Percentiles rank a stretch among this genome's conserved stretches.
Evolutionary conservation across 2,329 filamentous ascomycete genomes (phyloP).

Genomic region (Purpureocillium lavendulum): DNA sequence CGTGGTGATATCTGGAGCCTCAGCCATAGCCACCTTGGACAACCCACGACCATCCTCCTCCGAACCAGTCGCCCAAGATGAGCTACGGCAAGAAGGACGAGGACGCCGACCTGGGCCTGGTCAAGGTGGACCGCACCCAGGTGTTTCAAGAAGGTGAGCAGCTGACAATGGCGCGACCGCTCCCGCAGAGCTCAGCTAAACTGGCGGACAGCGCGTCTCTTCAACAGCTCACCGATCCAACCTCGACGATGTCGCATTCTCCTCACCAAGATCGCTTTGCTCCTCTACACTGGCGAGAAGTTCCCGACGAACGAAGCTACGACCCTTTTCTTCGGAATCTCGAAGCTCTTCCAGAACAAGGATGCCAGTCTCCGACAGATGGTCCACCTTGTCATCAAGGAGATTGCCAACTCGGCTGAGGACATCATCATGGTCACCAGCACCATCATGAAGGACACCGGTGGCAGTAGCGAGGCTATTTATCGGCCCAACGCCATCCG

Average conservation of each 20-base stretch:
- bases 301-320: slow-evolving; percentile 98
- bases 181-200: slow-evolving; percentile 24
- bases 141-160: slow-evolving; percentile 94
- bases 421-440: slow-evolving; percentile 99
- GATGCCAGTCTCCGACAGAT: slow-evolving; percentile 97
- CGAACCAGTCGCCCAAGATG: slow-evolving; percentile 53
- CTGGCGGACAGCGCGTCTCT: slow-evolving; percentile 67
- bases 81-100: slow-evolving; percentile 99
- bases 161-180: slow-evolving; percentile 2
- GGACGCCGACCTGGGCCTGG: slow-evolving; percentile 85
- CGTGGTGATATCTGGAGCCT: slow-evolving; percentile 26
- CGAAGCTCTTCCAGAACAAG: slow-evolving; percentile 99
- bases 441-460: slow-evolving; percentile 99
- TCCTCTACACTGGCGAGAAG: slow-evolving; percentile 93
- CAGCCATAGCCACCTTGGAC: slow-evolving; percentile 22
- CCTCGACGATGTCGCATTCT: slow-evolving; percentile 96
- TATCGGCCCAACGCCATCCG: slow-evolving; percentile 95
- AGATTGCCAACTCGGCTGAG: slow-evolving; percentile 88
- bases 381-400: slow-evolving; percentile 97
- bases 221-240: slow-evolving; percentile 95
- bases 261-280: slow-evolving; percentile 91
- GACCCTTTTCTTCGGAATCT: slow-evolving; percentile 96
- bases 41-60: slow-evolving; percentile 20
- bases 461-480: slow-evolving; percentile 85
- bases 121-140: slow-evolving; percentile 95